A percentile compares a stretch with the other conserved stretches of the same genome.
These are phyloP conservation scores for Coemansia sp. DNA, from an alignment of 192 early-diverging fungal species.

Conservation along the genomic window DNA sequence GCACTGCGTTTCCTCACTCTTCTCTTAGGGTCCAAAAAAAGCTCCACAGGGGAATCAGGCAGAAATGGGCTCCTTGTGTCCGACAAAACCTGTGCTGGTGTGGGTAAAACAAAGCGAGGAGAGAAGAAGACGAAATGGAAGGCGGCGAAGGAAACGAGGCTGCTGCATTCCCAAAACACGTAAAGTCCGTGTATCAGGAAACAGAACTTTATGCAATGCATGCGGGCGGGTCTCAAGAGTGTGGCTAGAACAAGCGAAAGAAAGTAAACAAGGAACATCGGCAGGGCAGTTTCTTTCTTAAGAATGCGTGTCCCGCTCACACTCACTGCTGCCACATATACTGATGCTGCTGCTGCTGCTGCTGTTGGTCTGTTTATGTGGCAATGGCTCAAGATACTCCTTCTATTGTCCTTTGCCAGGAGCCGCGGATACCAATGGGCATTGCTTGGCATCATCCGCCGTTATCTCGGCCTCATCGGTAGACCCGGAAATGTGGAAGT, in stretches of 20 bases:
- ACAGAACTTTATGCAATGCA: slow-evolving; percentile 6
- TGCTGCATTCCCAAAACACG: not conserved
- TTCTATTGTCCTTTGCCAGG: too few species aligned
- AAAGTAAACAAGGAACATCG: not conserved
- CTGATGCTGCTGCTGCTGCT: not conserved
- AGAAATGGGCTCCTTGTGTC: too few species aligned
- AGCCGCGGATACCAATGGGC: too few species aligned
- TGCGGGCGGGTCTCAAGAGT: not conserved
- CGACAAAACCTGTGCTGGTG: not conserved
- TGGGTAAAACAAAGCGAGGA: not conserved
- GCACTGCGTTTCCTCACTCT: too few species aligned
- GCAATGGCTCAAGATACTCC: too few species aligned
- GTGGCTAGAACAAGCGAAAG: slow-evolving; percentile 4
- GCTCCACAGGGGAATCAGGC: too few species aligned
- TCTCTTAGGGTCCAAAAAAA: too few species aligned
- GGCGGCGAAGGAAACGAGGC: not conserved
- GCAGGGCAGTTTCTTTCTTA: too few species aligned
- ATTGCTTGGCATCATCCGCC: too few species aligned
- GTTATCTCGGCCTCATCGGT: too few species aligned
- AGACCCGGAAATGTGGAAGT: not conserved
- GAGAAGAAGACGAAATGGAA: not conserved
- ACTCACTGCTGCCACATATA: too few species aligned
- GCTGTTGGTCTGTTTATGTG: not conserved
- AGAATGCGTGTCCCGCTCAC: too few species aligned
- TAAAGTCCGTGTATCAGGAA: not conserved